Evolutionary conservation across 495 filamentous ascomycete species (phyloP).

Genomic region (Xylaria castorea): DNA sequence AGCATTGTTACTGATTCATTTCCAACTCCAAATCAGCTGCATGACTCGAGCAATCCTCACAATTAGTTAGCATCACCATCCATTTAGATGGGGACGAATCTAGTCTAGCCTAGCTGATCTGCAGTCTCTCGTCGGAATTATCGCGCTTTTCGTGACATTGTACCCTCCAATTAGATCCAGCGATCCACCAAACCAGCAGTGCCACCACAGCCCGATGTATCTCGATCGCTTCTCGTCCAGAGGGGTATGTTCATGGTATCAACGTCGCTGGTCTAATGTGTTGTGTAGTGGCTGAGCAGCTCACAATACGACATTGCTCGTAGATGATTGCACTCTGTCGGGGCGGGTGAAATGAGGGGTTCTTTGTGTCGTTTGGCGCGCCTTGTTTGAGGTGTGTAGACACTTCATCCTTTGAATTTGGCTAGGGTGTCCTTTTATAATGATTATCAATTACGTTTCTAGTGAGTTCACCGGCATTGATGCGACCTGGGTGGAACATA

Average conservation of each 20-base stretch:
- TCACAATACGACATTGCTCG: not conserved
- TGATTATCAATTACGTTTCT: slow-evolving; percentile 1
- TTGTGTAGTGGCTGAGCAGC: not conserved
- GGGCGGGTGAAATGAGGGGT: not conserved
- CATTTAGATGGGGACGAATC: not conserved
- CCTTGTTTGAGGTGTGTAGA: not conserved
- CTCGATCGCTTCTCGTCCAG: not conserved
- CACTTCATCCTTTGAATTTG: slow-evolving; percentile 75
- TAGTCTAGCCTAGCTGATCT: not conserved
- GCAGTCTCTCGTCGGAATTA: not conserved
- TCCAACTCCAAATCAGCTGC: not conserved
- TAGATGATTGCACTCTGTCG: not conserved
- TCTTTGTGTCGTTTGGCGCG: not conserved
- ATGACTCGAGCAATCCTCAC: slow-evolving; percentile 4
- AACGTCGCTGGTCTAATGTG: not conserved
- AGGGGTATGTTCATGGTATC: not conserved
- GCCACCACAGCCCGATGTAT: not conserved
- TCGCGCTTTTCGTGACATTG: not conserved
- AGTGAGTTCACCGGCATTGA: not conserved
- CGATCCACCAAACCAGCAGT: not conserved
- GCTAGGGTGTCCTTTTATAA: slow-evolving; percentile 66
- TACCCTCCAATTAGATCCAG: not conserved
- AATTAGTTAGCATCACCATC: not conserved
- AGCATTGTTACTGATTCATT: not conserved
- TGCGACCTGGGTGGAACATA: slow-evolving; percentile 45